Percentiles rank a stretch among this genome's conserved stretches.
Conservation (phyloP, 2,329 filamentous ascomycete genomes). For the Tetracladium maxilliforme region DNA sequence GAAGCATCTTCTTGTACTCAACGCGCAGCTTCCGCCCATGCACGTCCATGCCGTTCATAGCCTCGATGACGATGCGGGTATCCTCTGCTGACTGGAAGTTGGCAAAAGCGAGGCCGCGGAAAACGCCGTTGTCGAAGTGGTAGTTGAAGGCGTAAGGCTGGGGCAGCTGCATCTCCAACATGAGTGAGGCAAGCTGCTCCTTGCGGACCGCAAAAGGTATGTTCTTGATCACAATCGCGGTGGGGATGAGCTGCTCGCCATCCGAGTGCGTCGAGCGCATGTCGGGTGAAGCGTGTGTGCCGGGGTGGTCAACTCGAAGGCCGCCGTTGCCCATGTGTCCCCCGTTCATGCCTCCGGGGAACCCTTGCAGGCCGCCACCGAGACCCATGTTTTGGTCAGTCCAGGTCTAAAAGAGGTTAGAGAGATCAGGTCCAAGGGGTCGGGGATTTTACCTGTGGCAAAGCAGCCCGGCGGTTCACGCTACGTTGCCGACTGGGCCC, state of each 20-base stretch:
- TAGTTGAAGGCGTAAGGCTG: slow-evolving; percentile 99
- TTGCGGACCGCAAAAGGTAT: slow-evolving; percentile 98
- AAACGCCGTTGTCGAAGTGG: slow-evolving; percentile 96
- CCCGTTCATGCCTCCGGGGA: slow-evolving; percentile 18
- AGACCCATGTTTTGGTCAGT: slow-evolving; percentile 32
- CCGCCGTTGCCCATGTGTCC: slow-evolving; percentile 22
- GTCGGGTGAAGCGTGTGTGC: no score
- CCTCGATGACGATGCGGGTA: slow-evolving; percentile 80
- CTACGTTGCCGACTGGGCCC: no score
- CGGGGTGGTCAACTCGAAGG: slow-evolving; percentile 26
- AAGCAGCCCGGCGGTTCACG: no score
- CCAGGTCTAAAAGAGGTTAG: slow-evolving; percentile 36
- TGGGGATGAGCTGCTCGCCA: slow-evolving; percentile 86
- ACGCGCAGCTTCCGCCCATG: slow-evolving; percentile 89
- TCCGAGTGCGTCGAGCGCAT: no score
- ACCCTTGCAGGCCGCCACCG: slow-evolving; percentile 20
- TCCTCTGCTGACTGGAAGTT: slow-evolving; percentile 96
- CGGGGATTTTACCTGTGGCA: no score
- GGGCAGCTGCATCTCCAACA: slow-evolving; percentile 87
- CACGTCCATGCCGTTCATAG: slow-evolving; percentile 90
- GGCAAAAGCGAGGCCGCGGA: slow-evolving; percentile 88
- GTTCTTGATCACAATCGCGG: slow-evolving; percentile 98
- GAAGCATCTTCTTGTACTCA: slow-evolving; percentile 99
- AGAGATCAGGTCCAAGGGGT: no score
- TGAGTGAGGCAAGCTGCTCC: slow-evolving; percentile 81